A percentile compares a stretch with the other conserved stretches of the same genome.
These are phyloP conservation scores for Babesia divergens DNA, from an alignment of 169 alveolate genomes.

Conservation along the genomic window DNA sequence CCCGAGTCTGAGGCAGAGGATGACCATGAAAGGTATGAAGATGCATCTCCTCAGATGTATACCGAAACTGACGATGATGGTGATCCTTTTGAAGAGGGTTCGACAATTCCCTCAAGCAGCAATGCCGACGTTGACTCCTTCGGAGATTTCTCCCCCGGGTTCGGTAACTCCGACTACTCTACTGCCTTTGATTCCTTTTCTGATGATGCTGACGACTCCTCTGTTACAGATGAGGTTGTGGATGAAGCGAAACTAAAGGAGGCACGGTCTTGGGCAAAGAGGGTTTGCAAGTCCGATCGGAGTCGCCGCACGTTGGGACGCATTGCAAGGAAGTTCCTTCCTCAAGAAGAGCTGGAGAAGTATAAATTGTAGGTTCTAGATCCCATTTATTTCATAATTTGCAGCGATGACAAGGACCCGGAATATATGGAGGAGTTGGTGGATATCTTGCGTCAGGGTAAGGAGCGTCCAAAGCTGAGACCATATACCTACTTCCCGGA, in stretches of 20 bases:
- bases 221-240: neutral
- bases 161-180: neutral
- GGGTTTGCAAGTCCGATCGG: conserved; percentile 26
- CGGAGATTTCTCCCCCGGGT: too few relatives aligned
- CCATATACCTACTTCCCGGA: conserved; percentile 57
- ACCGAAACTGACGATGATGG: neutral
- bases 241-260: conserved; percentile 15
- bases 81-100: too few relatives aligned
- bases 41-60: neutral
- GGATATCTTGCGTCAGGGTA: conserved; percentile 1
- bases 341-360: conserved; percentile 27
- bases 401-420: neutral
- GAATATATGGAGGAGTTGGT: conserved; percentile 32
- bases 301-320: conserved; percentile 10
- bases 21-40: neutral
- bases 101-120: too few relatives aligned
- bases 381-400: neutral
- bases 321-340: conserved; percentile 26
- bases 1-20: neutral
- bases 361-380: neutral
- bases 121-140: too few relatives aligned
- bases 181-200: conserved; percentile 2
- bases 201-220: conserved; percentile 20
- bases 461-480: conserved; percentile 1
- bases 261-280: conserved; percentile 31